Evolutionary conservation across 768 basidiomycete species (phyloP), one percentile per base, ranked within the genome.

Genomic region (Paxillus ammoniavirescens): DNA sequence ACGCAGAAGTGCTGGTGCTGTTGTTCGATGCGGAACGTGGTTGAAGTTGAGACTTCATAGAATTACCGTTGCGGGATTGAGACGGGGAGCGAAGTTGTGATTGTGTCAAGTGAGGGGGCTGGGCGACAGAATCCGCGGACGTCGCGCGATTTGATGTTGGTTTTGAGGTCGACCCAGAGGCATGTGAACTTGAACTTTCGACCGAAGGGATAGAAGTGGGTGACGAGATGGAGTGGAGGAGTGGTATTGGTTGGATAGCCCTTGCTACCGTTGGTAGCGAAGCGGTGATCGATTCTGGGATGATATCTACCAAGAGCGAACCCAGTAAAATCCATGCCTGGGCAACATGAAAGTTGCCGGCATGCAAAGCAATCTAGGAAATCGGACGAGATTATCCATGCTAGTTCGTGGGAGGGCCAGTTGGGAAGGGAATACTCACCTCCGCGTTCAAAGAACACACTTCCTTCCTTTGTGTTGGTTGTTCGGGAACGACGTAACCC

Each of bases 281-380:
- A 52, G 56, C 67, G 42, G 40, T 66, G 40, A 55, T 56, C 4
- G 65, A 66, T 42, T 69, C 65, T 8, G 80, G 82, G 15, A 78
- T 56, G 44, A 82, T 65, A 48, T 84, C 76, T 0, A 72, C 72
- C 17, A 90, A 68, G 3, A 84, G 75, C 14, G 82, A 81, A 12
- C 74, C 77, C 17, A 93, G 66, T 2, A 92, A 68, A 8, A 82
- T 59, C 91, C 91, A 93, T 2, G 76, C 75, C 59, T 89, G 86
- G 1, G 83, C 84, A 3, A 80, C 79, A 4, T 78, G 72, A 26
- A 74, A 62, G 53, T 82, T 78, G 18, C 82, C 82, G 8, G 75
- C 83, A 50, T 80, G 71, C n/a, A 81, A 66, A 7, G 91, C 89
- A 42, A 77, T 69, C 84, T 88, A 53, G 12, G 4, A 12, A 23